Evolutionary conservation across 1,284 basidiomycete genomes (phyloP), one percentile per base, ranked within the genome.

Genomic region (Heimioporus punctisporus): DNA sequence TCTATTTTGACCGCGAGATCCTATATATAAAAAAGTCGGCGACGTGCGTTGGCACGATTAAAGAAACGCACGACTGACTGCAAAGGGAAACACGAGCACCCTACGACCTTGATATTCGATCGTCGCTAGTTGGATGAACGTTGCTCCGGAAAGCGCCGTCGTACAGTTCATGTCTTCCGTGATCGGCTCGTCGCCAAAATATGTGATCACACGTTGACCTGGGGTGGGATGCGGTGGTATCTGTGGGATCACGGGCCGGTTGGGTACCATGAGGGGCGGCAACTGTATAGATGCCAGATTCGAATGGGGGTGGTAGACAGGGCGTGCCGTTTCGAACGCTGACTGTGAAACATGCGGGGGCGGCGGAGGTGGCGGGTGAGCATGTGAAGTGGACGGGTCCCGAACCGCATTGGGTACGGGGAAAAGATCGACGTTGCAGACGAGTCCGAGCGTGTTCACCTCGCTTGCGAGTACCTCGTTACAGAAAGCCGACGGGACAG

Each of bases 21-120:
- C 73, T 74, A 31, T 8, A 41, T 14, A 6, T 15, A 23, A 24
- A 41, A 44, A 41, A 40, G 56, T 57, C 40, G 58, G 47, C 56
- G 31, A 51, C 17, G 15, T 17, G 34, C 2, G 26, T 17, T 14
- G 5, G 12, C 19, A 25, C 19, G 23, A n/a, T 37, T 45, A 50
- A 56, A 45, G 26, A 51, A 61, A 54, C 23, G 44, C 26, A 47
- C 37, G 10, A 77, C 83, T 57, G 58, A 89, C 88, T 30, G 88
- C 76, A 66, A 91, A 91, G 30, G 87, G 85, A 60, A 91, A 92
- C 55, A 90, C 77, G n/a, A 90, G 69, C 2, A 78, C 74, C 55
- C 81, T 84, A 54, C 74, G 76, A 6, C 85, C 85, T 50, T 80
- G 75, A 62, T 84, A 79, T 50, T 88, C 84, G 19, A 88, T 76